These are phyloP conservation scores for Myrmaecium sp. DNA, from an alignment of 2,329 filamentous ascomycete genomes.

Conservation along the genomic window DNA sequence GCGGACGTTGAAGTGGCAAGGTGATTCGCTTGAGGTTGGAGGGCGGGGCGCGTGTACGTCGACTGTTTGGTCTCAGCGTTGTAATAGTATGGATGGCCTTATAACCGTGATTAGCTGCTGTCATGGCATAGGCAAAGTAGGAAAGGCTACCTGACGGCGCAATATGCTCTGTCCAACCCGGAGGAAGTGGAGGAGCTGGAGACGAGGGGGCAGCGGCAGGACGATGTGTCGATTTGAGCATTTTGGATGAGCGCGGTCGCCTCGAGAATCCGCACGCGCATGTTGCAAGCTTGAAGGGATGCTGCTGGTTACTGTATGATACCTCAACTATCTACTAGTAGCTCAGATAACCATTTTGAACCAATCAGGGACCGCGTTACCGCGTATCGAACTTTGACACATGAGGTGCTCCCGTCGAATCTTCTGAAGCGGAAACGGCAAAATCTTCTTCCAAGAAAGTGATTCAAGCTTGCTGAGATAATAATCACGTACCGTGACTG, in stretches of 20 bases:
- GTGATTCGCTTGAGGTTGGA: conserved; percentile 8
- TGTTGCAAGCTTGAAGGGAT: too few relatives aligned
- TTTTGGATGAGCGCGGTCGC: conserved; percentile 17
- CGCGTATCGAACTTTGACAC: too few relatives aligned
- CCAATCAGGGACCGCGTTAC: too few relatives aligned
- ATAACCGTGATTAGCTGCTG: conserved; percentile 6
- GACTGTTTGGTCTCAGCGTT: conserved; percentile 68
- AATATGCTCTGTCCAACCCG: conserved; percentile 87
- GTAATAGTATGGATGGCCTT: conserved; percentile 78
- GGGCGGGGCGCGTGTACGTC: conserved; percentile 59
- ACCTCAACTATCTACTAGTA: too few relatives aligned
- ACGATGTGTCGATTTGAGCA: conserved; percentile 67
- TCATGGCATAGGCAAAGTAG: conserved; percentile 5
- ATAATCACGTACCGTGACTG: too few relatives aligned
- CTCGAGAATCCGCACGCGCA: neutral
- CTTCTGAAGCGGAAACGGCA: too few relatives aligned
- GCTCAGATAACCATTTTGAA: too few relatives aligned
- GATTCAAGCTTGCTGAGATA: too few relatives aligned
- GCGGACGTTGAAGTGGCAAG: conserved; percentile 3
- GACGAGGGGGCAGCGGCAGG: conserved; percentile 27
- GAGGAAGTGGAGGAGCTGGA: conserved; percentile 42
- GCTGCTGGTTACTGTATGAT: too few relatives aligned
- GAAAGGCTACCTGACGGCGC: conserved; percentile 48
- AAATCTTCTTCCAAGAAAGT: too few relatives aligned
- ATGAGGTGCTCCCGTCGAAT: too few relatives aligned